A percentile compares a stretch with the other conserved stretches of the same genome.
Evolutionary conservation across 371 early-diverging fungal genomes (phyloP).

Genomic region (Mortierella sp.): DNA sequence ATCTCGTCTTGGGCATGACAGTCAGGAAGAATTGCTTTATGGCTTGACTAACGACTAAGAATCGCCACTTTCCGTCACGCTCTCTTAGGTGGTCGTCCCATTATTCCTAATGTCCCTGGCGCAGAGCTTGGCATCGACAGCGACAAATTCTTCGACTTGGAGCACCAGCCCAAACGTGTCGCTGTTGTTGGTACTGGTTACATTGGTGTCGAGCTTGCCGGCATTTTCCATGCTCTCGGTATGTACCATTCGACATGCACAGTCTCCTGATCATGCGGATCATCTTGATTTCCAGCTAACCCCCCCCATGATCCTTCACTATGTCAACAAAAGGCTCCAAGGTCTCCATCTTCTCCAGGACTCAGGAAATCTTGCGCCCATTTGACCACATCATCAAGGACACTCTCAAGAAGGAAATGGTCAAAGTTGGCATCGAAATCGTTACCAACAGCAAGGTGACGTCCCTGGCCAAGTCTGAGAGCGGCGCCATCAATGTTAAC

Average conservation of each 20-base stretch:
- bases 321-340: constrained; percentile 70
- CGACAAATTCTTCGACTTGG: constrained; percentile 97
- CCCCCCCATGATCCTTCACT: background rate
- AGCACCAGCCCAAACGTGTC: constrained; percentile 90
- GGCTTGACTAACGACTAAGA: too few relatives aligned
- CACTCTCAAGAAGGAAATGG: constrained; percentile 83
- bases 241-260: background rate
- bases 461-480: constrained; percentile 47
- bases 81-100: constrained; percentile 73
- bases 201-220: constrained; percentile 97
- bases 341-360: constrained; percentile 88
- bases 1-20: background rate
- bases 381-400: constrained; percentile 92
- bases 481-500: constrained; percentile 58
- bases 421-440: constrained; percentile 77
- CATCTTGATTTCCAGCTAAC: too few relatives aligned
- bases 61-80: too few relatives aligned
- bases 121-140: constrained; percentile 89
- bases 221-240: constrained; percentile 88
- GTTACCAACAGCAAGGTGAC: constrained; percentile 73
- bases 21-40: too few relatives aligned
- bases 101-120: constrained; percentile 81
- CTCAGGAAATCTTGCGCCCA: constrained; percentile 85
- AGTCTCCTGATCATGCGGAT: background rate
- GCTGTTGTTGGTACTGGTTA: constrained; percentile 92